These are phyloP conservation scores for Yamadazyma dushanensis DNA, from an alignment of 1,139 yeast species.

Conservation along the genomic window DNA sequence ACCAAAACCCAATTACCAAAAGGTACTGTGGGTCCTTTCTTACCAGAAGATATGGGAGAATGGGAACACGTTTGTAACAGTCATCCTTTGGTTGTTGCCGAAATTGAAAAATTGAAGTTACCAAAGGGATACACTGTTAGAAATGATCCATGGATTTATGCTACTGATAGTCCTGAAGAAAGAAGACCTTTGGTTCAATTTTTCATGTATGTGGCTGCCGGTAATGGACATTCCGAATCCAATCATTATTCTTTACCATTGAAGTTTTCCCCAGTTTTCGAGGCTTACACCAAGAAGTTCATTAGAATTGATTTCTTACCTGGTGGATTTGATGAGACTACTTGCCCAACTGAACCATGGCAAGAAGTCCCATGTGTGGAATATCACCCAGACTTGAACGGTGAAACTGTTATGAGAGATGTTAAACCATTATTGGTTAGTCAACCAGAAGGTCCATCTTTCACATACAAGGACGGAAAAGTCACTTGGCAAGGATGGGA, in stretches of 20 bases:
- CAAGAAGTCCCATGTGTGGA: slow-evolving; percentile 61
- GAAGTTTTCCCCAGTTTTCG: slow-evolving; percentile 80
- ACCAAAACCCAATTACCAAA: slow-evolving; percentile 56
- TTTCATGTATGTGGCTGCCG: slow-evolving; percentile 74
- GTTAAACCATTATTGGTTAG: slow-evolving; percentile 73
- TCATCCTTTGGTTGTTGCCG: slow-evolving; percentile 63
- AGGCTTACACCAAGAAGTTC: slow-evolving; percentile 61
- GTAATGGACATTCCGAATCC: slow-evolving; percentile 69
- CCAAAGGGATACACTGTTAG: slow-evolving; percentile 59
- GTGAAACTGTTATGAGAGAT: slow-evolving; percentile 52
- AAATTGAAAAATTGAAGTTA: slow-evolving; percentile 61
- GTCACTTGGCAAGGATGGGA: slow-evolving; percentile 91
- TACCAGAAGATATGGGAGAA: slow-evolving; percentile 64
- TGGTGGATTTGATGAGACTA: slow-evolving; percentile 64
- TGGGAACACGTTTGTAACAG: slow-evolving; percentile 51
- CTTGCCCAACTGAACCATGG: slow-evolving; percentile 62
- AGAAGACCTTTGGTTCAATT: slow-evolving; percentile 67
- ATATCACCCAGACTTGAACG: slow-evolving; percentile 73
- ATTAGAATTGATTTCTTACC: slow-evolving; percentile 81
- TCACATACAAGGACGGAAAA: slow-evolving; percentile 60
- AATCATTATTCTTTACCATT: slow-evolving; percentile 85
- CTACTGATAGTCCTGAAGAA: slow-evolving; percentile 67
- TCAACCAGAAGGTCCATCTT: slow-evolving; percentile 89
- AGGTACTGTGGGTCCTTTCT: slow-evolving; percentile 73
- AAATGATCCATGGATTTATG: slow-evolving; percentile 88